Base-by-base conservation (phyloP, 1,284 basidiomycete genomes). In the Fomes fomentarius region DNA sequence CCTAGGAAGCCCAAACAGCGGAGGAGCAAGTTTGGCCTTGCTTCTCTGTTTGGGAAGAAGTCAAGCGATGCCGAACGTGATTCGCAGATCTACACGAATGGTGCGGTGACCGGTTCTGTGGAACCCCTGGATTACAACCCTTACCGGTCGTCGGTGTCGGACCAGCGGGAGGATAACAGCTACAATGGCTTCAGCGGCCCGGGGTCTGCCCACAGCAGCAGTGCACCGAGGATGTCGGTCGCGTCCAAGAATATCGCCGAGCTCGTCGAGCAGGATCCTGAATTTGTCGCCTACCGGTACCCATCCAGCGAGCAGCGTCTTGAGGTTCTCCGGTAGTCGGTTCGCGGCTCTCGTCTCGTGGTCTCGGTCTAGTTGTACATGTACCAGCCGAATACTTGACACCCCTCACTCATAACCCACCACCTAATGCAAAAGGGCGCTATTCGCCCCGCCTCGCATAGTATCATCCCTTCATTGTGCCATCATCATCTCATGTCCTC, bases 241-340 rank as follows among this genome's bases (percentile, higher is more conserved):
- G 75, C 77, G n/a, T 83, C 85, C 19, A 78, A 84, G 50, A 84
- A 83, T 45, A 75, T 90, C 51, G 88, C 89, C 62, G 83, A 86
- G 60, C 76, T 89, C n/a, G 89, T 93, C 25, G 79, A 87, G 25
- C 91, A 89, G 70, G 89, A 91, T 66, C 71, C 82, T 2, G 86
- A 92, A 25, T 92, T 93, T 65, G 84, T 92, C 56, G 89, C 90
- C 3, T 92, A 92, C 69, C 82, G 90, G 34, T 93, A 93, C 70
- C 91, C 91, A 9, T 91, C 88, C 12, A 82, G 79, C 57, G 85
- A 88, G 58, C 65, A 66, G 46, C 66, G 66, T 50, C 72, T 81
- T 56, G 83, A 85, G 66, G 73, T 87, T 41, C 61, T 87, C 54
- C 80, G 80, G 66, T 86, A 66, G 69, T 67, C 40, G 17, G 38